Conservation (phyloP, 192 early-diverging fungal genomes). For the Coemansia sp. region DNA sequence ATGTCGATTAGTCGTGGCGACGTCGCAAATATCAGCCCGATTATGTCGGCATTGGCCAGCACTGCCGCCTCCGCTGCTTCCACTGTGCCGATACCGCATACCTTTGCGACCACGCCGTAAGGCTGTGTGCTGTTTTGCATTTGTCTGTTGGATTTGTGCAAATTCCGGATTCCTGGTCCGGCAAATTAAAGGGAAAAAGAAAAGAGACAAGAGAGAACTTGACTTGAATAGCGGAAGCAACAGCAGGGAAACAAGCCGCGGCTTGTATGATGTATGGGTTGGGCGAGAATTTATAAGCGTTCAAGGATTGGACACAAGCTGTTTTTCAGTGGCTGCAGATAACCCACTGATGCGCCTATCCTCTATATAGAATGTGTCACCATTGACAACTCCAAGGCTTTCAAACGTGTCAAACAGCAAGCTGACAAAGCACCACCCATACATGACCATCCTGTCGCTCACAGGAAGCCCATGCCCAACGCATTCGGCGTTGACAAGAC, state of each 20-base stretch:
- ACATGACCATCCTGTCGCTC: background rate
- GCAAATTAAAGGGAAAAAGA: background rate
- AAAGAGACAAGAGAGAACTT: too few relatives aligned
- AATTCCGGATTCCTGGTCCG: too few relatives aligned
- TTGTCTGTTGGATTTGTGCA: background rate
- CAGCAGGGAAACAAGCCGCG: too few relatives aligned
- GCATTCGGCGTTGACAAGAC: background rate
- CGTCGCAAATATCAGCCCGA: constrained; percentile 94
- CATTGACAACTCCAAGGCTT: background rate
- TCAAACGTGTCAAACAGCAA: background rate
- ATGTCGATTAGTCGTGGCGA: constrained; percentile 76
- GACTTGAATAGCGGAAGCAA: too few relatives aligned
- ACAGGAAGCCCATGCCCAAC: background rate
- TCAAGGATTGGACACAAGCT: background rate
- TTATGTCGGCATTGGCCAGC: constrained; percentile 79
- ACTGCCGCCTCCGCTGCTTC: constrained; percentile 80
- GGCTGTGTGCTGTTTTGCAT: background rate
- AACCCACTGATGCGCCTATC: background rate
- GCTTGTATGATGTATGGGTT: too few relatives aligned
- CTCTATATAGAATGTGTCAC: background rate
- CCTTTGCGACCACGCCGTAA: constrained; percentile 64
- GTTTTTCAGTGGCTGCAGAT: background rate
- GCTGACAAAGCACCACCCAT: background rate
- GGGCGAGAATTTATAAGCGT: too few relatives aligned
- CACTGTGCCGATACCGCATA: constrained; percentile 85